phyloP scores from a whole-genome alignment of 345 rosid species.

The Passiflora organensis region DNA sequence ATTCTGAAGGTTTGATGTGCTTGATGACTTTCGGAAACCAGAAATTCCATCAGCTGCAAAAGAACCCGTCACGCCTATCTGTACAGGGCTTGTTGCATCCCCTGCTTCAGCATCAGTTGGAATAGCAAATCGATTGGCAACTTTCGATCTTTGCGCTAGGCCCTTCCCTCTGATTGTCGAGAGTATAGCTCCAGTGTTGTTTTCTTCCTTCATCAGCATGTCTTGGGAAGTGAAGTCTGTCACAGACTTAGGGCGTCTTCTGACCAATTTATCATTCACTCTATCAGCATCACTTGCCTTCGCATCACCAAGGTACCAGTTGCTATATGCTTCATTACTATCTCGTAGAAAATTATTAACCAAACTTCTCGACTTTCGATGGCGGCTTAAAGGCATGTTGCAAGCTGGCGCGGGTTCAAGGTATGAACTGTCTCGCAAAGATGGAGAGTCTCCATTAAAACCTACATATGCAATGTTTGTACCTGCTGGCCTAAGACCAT shows the following conservation, averaged over 20 bases:
- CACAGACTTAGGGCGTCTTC: constrained; percentile 71
- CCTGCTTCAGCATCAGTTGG: constrained; percentile 16
- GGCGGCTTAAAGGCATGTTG: constrained; percentile 10
- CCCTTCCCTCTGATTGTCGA: constrained; percentile 20
- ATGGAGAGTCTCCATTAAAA: constrained; percentile 24
- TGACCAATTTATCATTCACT: constrained; percentile 37
- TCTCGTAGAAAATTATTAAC: constrained; percentile 41
- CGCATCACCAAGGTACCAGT: constrained; percentile 14
- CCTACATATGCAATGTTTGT: background rate
- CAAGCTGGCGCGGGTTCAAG: constrained; percentile 20
- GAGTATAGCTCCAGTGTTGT: background rate
- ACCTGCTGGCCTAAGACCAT: constrained; percentile 13
- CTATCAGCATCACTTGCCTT: constrained; percentile 29
- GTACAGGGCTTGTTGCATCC: too few relatives aligned
- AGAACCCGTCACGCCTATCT: too few relatives aligned
- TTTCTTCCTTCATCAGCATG: constrained; percentile 18
- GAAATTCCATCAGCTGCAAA: too few relatives aligned
- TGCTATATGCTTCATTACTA: background rate
- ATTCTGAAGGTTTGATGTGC: constrained; percentile 22
- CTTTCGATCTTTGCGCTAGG: constrained; percentile 26
- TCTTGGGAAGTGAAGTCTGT: constrained; percentile 28
- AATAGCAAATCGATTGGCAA: background rate
- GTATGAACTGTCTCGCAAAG: constrained; percentile 28
- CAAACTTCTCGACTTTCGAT: constrained; percentile 44
- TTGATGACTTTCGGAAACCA: constrained; percentile 16